Evolutionary conservation across 805 yeast species (phyloP).

Genomic region (Lipomyces anomalus): DNA sequence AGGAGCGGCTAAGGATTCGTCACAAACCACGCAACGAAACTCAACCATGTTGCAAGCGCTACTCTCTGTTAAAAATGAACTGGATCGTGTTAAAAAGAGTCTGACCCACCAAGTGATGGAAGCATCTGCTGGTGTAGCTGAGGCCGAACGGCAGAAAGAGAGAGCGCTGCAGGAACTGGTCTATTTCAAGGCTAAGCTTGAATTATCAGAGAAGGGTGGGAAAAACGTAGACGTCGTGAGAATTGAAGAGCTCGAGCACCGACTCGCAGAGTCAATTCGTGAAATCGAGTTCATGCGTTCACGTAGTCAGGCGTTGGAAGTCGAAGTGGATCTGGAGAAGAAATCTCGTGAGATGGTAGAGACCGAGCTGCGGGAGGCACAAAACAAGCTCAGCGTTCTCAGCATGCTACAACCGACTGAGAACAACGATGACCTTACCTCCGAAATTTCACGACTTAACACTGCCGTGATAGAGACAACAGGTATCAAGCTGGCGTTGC

Average conservation of each 20-base stretch:
- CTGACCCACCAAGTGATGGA: constrained; percentile 11
- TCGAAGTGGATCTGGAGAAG: constrained; percentile 24
- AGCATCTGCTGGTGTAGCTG: constrained; percentile 11
- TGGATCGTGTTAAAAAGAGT: constrained; percentile 15
- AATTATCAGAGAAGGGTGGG: constrained; percentile 1
- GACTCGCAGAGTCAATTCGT: constrained; percentile 7
- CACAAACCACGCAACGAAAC: constrained; percentile 2
- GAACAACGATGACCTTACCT: not conserved
- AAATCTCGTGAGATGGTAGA: constrained; percentile 25
- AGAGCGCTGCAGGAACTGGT: constrained; percentile 7
- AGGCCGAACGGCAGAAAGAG: constrained; percentile 16
- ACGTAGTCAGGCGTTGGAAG: constrained; percentile 9
- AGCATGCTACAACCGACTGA: constrained; percentile 8
- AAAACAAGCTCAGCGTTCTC: constrained; percentile 16
- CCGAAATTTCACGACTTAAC: constrained; percentile 15
- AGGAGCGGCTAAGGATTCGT: not conserved
- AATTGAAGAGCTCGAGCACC: constrained; percentile 20
- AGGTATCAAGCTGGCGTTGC: not conserved
- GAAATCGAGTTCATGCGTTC: not conserved
- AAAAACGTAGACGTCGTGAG: constrained; percentile 3
- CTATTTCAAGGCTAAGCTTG: constrained; percentile 2
- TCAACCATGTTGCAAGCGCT: constrained; percentile 7
- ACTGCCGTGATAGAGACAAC: constrained; percentile 11
- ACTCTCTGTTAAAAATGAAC: constrained; percentile 21
- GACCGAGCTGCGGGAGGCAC: constrained; percentile 23